phyloP scores from a whole-genome alignment of 1,139 yeast species.

The Wickerhamiella infanticola region DNA sequence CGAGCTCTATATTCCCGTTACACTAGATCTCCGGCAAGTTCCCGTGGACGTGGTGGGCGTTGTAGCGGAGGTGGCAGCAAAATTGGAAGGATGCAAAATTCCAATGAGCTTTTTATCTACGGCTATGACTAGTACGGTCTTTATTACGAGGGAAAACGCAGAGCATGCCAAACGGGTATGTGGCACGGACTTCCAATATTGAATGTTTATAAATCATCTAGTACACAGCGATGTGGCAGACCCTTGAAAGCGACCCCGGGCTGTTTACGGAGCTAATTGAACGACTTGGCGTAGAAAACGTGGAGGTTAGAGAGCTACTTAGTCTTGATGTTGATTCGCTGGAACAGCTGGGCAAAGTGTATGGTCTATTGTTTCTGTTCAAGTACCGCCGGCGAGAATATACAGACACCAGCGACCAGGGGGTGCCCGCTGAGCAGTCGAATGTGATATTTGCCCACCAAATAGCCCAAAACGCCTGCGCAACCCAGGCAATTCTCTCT shows the following conservation, averaged over 20 bases:
- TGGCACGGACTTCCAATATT: no score
- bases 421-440: conserved; percentile 28
- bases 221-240: conserved; percentile 34
- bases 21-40: conserved; percentile 38
- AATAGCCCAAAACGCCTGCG: conserved; percentile 57
- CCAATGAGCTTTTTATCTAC: conserved; percentile 51
- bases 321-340: conserved; percentile 31
- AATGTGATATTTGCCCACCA: conserved; percentile 47
- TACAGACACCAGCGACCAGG: conserved; percentile 23
- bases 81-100: conserved; percentile 22
- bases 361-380: conserved; percentile 49
- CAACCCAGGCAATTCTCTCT: conserved; percentile 62
- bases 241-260: conserved; percentile 64
- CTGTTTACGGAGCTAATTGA: conserved; percentile 53
- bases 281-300: conserved; percentile 38
- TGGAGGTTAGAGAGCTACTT: conserved; percentile 47
- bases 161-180: no score
- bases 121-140: conserved; percentile 44
- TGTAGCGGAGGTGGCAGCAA: conserved; percentile 50
- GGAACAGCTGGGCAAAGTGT: conserved; percentile 16
- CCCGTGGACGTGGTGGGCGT: conserved; percentile 54
- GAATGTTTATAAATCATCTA: no score
- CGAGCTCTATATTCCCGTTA: conserved; percentile 42
- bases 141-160: conserved; percentile 29
- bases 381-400: conserved; percentile 30